Conservation (phyloP, 2,329 filamentous ascomycete genomes). For the Stachybotrys chlorohalonatus region DNA sequence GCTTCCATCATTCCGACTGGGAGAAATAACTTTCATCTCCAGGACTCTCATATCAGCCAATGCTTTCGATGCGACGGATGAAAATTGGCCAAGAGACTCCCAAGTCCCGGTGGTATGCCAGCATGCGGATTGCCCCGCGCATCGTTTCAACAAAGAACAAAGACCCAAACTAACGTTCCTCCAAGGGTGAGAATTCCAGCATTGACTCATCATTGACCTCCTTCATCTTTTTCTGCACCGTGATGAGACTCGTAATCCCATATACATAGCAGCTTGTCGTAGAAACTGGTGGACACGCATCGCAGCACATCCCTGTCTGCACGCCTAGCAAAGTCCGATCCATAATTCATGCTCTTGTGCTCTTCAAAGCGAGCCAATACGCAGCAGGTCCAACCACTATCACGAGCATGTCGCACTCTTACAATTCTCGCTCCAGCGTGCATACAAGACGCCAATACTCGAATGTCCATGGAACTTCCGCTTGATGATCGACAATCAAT, state of each 20-base stretch:
- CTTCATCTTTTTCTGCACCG: background rate
- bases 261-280: constrained; percentile 60
- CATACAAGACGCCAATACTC: constrained; percentile 86
- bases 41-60: no score
- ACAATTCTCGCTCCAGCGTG: constrained; percentile 72
- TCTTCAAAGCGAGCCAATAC: constrained; percentile 68
- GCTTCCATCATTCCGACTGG: no score
- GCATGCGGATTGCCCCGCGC: no score
- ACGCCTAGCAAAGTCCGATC: constrained; percentile 56
- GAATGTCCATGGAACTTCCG: constrained; percentile 19
- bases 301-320: constrained; percentile 18
- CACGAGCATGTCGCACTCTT: constrained; percentile 27
- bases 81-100: no score
- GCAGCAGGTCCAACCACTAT: constrained; percentile 47
- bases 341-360: constrained; percentile 94
- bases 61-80: no score
- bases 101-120: no score
- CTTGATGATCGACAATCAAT: constrained; percentile 25
- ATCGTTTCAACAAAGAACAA: no score
- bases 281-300: constrained; percentile 68
- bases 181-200: no score
- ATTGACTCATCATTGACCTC: background rate
- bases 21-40: no score
- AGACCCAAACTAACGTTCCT: no score
- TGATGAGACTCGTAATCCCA: constrained; percentile 37